These are phyloP conservation scores for Amyloporia xantha DNA, from an alignment of 768 basidiomycete species.

Conservation along the genomic window DNA sequence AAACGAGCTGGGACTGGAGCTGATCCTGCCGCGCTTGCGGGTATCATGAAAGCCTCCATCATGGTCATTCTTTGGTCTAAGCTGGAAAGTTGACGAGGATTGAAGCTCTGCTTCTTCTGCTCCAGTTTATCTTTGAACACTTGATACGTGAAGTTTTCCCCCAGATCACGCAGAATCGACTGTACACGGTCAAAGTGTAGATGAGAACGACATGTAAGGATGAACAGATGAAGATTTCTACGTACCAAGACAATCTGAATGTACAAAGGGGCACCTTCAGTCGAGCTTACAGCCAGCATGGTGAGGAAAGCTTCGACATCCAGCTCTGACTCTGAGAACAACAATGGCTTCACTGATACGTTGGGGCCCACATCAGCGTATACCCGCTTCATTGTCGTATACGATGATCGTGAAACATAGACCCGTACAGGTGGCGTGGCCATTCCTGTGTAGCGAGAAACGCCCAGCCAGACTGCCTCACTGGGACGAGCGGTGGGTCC, in stretches of 20 bases:
- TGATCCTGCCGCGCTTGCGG: too few relatives aligned
- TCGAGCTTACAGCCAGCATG: slow-evolving; percentile 66
- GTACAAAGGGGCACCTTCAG: slow-evolving; percentile 59
- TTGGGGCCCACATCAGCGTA: slow-evolving; percentile 37
- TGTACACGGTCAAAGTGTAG: slow-evolving; percentile 17
- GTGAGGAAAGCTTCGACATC: slow-evolving; percentile 65
- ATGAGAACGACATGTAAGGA: background rate
- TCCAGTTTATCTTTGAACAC: slow-evolving; percentile 44
- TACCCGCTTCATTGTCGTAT: slow-evolving; percentile 51
- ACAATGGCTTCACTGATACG: slow-evolving; percentile 47
- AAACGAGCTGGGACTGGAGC: slow-evolving; percentile 31
- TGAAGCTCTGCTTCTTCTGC: slow-evolving; percentile 44
- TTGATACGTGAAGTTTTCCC: slow-evolving; percentile 48
- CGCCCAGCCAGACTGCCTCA: slow-evolving; percentile 58
- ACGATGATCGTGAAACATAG: slow-evolving; percentile 54
- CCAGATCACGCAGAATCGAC: slow-evolving; percentile 57
- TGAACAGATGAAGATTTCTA: slow-evolving; percentile 1
- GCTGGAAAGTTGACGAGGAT: slow-evolving; percentile 45
- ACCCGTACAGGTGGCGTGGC: slow-evolving; percentile 34
- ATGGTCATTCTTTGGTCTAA: slow-evolving; percentile 61
- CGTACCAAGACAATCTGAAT: slow-evolving; percentile 62
- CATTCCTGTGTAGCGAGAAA: slow-evolving; percentile 24
- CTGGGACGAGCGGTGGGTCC: slow-evolving; percentile 50
- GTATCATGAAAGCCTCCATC: slow-evolving; percentile 50
- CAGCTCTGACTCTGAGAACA: slow-evolving; percentile 52